A percentile compares a stretch with the other conserved stretches of the same genome.
These are phyloP conservation scores for Lasiodiplodia sp. DNA, from an alignment of 2,329 filamentous ascomycete genomes.

Conservation along the genomic window DNA sequence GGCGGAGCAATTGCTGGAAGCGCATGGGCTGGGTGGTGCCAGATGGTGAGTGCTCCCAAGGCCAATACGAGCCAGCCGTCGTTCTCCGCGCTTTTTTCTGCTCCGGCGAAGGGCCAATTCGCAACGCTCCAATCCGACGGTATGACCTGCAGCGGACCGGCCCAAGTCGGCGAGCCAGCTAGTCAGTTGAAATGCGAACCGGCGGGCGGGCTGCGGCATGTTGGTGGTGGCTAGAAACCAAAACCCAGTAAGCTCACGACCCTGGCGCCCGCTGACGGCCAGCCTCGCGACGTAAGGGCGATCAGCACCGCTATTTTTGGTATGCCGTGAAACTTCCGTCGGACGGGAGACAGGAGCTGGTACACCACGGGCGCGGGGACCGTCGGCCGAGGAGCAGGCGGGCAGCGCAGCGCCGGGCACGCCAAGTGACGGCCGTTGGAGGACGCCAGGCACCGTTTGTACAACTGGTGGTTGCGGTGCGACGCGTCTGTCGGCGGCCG, in stretches of 20 bases:
- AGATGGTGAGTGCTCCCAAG: not conserved
- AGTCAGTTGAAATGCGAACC: not conserved
- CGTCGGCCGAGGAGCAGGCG: conserved; percentile 11
- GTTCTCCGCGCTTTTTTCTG: conserved; percentile 8
- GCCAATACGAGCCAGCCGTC: conserved; percentile 2
- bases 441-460: conserved; percentile 1
- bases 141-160: not conserved
- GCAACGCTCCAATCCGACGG: not conserved
- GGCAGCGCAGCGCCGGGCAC: not conserved
- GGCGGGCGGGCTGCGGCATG: not conserved
- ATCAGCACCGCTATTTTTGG: conserved; percentile 24
- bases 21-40: conserved; percentile 31
- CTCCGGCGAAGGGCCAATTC: not conserved
- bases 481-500: not conserved
- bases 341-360: not conserved
- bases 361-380: not conserved
- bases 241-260: not conserved
- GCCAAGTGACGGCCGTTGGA: conserved; percentile 8
- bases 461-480: not conserved
- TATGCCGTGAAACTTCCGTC: conserved; percentile 16
- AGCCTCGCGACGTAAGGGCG: conserved; percentile 5
- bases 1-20: not conserved
- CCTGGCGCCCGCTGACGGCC: conserved; percentile 1
- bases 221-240: not conserved
- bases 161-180: not conserved